Conservation (phyloP, 164 flowering plant genomes). For the Hamamelis virginiana region DNA sequence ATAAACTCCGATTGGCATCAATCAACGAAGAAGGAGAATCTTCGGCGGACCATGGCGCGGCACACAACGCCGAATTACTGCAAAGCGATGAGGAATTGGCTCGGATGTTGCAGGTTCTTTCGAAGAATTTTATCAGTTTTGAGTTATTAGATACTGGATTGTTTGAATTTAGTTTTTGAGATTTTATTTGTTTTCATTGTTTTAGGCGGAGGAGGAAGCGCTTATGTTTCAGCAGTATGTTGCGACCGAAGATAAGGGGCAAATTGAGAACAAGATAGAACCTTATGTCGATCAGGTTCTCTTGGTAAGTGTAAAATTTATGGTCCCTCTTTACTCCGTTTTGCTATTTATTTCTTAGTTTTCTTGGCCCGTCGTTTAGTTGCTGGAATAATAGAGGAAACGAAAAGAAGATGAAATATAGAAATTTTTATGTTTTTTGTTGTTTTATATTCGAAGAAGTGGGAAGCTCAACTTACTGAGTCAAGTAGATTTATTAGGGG, state of each 20-base stretch:
- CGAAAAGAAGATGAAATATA: neutral
- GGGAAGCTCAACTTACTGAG: no score
- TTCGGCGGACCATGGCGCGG: neutral
- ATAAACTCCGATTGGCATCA: conserved; percentile 57
- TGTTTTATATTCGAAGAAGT: no score
- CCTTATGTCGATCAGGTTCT: conserved; percentile 64
- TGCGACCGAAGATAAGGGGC: conserved; percentile 34
- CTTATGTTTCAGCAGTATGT: conserved; percentile 64
- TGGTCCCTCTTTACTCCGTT: neutral
- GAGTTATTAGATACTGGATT: neutral
- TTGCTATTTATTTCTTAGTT: neutral
- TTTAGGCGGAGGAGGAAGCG: conserved; percentile 89
- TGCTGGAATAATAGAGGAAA: neutral
- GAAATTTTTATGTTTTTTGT: no score
- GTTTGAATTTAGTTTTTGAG: neutral
- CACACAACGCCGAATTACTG: conserved; percentile 17
- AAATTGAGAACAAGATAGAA: conserved; percentile 53
- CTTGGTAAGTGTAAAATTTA: conserved; percentile 42
- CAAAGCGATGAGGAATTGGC: conserved; percentile 89
- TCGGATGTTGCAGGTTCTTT: conserved; percentile 70
- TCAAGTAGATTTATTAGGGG: neutral
- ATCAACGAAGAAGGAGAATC: conserved; percentile 34
- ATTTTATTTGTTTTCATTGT: neutral
- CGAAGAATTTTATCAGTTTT: neutral
- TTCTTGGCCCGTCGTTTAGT: neutral